Evolutionary conservation across 2,329 filamentous ascomycete species (phyloP), one percentile per base, ranked within the genome.

Genomic region (Botrytis aclada): DNA sequence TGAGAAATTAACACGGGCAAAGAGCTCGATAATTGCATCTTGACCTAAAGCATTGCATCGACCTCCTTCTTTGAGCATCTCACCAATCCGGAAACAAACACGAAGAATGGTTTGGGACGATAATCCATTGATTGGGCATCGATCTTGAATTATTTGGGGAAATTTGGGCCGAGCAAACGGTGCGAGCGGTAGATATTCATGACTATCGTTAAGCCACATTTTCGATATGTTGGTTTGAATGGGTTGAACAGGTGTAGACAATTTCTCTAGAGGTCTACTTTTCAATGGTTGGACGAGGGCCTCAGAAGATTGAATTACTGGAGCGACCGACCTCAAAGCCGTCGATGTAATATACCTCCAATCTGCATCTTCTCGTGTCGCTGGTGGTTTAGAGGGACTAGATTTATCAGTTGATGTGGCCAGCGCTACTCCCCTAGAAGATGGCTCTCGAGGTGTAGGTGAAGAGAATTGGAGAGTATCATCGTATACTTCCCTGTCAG

Each of bases 21-120:
- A 93, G 0, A 93, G 81, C 78, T 92, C 90, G 74, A 92, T 85
- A 70, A 92, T 84, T 6, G 83, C 83, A 69, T 86, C 84, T 61
- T 86, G 84, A 25, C 83, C 83, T 64, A 89, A 82, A 4, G 81
- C 81, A 20, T 83, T 83, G 69, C 83, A 83, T 69, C 80, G 81
- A 51, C 73, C 70, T 4, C 85, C 86, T 64, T 84, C 83, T 66
- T 84, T 86, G 65, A 88, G 79, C 72, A 91, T 86, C 77, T 92
- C 89, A 5, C 87, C 87, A 37, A 91, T 84, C 39, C 89, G 85
- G 76, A 93, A 92, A 78, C 89, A 92, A 0, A 87, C 89, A 18
- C 88, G 85, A 20, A 90, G 81, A 10, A 86, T 73, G 0, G 78
- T 81, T 16, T 81, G 79, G 2, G 85, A 82, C 0, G 85, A 85